phyloP scores from a whole-genome alignment of 768 basidiomycete species.

The Hericium coralloides region DNA sequence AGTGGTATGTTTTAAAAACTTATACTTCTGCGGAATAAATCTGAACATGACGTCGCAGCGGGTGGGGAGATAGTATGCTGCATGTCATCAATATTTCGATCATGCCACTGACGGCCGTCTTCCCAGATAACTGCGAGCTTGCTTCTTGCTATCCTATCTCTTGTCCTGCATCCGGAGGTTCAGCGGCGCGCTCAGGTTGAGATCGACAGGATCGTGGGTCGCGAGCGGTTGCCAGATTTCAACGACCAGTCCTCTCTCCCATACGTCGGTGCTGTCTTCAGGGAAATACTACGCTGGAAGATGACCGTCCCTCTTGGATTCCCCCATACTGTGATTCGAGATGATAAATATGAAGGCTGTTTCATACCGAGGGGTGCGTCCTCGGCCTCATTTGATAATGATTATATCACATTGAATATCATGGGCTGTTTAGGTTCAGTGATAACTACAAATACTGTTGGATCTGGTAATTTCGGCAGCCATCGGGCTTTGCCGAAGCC shows the following conservation, averaged over 20 bases:
- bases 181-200: conserved; percentile 47
- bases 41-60: too few species aligned
- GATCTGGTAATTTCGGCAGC: too few species aligned
- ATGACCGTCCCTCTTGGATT: conserved; percentile 47
- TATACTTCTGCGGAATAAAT: too few species aligned
- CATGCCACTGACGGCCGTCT: too few species aligned
- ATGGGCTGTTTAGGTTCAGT: too few species aligned
- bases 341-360: conserved; percentile 47
- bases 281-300: conserved; percentile 45
- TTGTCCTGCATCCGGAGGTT: conserved; percentile 11
- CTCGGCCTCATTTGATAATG: neutral
- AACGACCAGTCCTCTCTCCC: conserved; percentile 42
- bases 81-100: too few species aligned
- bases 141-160: conserved; percentile 18
- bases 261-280: conserved; percentile 43
- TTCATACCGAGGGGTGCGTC: conserved; percentile 44
- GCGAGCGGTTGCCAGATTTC: conserved; percentile 44
- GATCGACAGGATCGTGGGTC: conserved; percentile 46
- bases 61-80: too few species aligned
- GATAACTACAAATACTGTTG: neutral
- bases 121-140: conserved; percentile 17
- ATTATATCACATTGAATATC: too few species aligned
- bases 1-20: too few species aligned
- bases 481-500: too few species aligned
- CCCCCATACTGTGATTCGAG: conserved; percentile 46